Evolutionary conservation across 2,329 filamentous ascomycete genomes (phyloP).

Genomic region (Chrysoporthe cubensis): DNA sequence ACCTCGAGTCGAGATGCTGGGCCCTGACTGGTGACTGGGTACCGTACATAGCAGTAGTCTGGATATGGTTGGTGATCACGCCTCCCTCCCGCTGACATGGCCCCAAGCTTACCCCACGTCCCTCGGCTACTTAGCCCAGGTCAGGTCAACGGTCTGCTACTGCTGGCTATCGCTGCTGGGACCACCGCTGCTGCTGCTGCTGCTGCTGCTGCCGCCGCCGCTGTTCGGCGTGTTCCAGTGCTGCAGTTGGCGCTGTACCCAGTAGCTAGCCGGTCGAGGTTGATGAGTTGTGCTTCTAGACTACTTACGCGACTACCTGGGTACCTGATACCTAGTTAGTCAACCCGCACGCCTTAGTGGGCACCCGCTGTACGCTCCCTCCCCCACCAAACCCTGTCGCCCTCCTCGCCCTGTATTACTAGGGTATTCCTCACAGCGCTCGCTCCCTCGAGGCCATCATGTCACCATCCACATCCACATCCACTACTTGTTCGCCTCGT

Average conservation of each 20-base stretch:
- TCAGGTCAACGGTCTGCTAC: too few relatives aligned
- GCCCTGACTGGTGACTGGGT: too few relatives aligned
- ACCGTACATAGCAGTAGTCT: neutral
- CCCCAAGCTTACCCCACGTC: neutral
- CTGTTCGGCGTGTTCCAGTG: too few relatives aligned
- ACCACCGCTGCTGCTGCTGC: too few relatives aligned
- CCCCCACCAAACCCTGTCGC: constrained; percentile 6
- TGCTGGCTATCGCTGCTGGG: too few relatives aligned
- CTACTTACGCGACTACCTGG: neutral
- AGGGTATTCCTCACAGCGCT: neutral
- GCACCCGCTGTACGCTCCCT: too few relatives aligned
- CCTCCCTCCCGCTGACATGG: constrained; percentile 10
- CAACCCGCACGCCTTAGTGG: too few relatives aligned
- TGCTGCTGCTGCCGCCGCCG: too few relatives aligned
- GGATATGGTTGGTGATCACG: constrained; percentile 1
- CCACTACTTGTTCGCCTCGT: neutral
- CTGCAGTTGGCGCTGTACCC: too few relatives aligned
- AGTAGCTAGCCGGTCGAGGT: neutral
- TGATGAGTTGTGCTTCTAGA: constrained; percentile 5
- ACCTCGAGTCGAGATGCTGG: too few relatives aligned
- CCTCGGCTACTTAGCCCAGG: neutral
- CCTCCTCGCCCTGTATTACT: neutral
- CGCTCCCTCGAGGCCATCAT: neutral
- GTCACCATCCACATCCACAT: neutral
- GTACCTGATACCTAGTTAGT: too few relatives aligned